A percentile compares a stretch with the other conserved stretches of the same genome.
Conservation (phyloP, 2,329 filamentous ascomycete genomes). For the Colletotrichum shisoi region DNA sequence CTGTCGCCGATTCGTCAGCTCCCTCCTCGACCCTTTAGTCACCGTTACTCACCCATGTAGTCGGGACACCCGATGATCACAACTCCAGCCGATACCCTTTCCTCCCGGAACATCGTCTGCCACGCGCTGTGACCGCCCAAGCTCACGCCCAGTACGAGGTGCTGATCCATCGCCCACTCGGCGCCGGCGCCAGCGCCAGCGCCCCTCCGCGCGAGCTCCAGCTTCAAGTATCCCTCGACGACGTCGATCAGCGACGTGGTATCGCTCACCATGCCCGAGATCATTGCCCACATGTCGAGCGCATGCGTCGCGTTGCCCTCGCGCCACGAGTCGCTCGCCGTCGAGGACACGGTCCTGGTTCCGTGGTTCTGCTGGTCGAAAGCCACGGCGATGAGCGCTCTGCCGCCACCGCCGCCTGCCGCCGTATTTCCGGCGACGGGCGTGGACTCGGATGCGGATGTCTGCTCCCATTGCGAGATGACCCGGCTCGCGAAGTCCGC, state of each 20-base stretch:
- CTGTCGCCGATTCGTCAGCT: conserved; percentile 44
- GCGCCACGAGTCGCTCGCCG: conserved; percentile 80
- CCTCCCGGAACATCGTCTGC: conserved; percentile 81
- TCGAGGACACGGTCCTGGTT: conserved; percentile 68
- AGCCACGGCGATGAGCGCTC: conserved; percentile 78
- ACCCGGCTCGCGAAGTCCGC: conserved; percentile 72
- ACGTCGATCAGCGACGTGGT: conserved; percentile 78
- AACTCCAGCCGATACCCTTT: conserved; percentile 78
- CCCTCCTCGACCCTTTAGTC: not conserved
- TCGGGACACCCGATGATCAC: conserved; percentile 90
- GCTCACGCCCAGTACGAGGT: conserved; percentile 82
- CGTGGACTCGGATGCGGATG: conserved; percentile 38
- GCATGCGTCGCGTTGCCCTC: conserved; percentile 82
- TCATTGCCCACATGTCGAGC: conserved; percentile 87
- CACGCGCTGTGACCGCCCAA: conserved; percentile 88
- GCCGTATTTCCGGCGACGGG: not conserved
- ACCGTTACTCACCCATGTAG: conserved; percentile 67
- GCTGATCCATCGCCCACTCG: conserved; percentile 60
- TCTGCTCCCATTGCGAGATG: conserved; percentile 68
- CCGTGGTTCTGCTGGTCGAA: conserved; percentile 98
- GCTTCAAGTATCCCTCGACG: conserved; percentile 77
- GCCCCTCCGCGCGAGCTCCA: conserved; percentile 49
- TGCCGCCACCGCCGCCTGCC: conserved; percentile 38
- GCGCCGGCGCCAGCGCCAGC: conserved; percentile 2
- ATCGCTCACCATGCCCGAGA: conserved; percentile 78